These are phyloP conservation scores for Ogataea pilisensis DNA, from an alignment of 805 yeast genomes.

Conservation along the genomic window DNA sequence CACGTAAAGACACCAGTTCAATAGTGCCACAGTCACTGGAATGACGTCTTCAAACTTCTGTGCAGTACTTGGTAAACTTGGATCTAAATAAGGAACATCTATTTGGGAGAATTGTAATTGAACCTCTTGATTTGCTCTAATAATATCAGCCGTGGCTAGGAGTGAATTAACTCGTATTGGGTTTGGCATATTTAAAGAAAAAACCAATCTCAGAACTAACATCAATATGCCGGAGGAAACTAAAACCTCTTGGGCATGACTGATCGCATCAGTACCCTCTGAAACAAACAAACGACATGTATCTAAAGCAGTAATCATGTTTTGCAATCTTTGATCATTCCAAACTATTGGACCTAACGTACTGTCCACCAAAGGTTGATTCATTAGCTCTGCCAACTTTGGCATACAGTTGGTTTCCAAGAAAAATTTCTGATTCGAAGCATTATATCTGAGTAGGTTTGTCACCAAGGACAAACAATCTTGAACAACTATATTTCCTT, in stretches of 20 bases:
- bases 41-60: slow-evolving; percentile 36
- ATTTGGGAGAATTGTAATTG: slow-evolving; percentile 73
- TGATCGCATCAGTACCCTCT: slow-evolving; percentile 66
- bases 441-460: slow-evolving; percentile 72
- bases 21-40: slow-evolving; percentile 69
- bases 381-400: slow-evolving; percentile 55
- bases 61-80: slow-evolving; percentile 35
- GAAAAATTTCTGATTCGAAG: slow-evolving; percentile 85
- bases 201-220: slow-evolving; percentile 64
- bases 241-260: slow-evolving; percentile 56
- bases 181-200: slow-evolving; percentile 61
- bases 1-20: slow-evolving; percentile 77
- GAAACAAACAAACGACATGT: slow-evolving; percentile 68
- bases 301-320: slow-evolving; percentile 63
- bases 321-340: slow-evolving; percentile 72
- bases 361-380: slow-evolving; percentile 51
- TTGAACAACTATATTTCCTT: slow-evolving; percentile 86
- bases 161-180: slow-evolving; percentile 65
- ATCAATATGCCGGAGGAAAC: slow-evolving; percentile 60
- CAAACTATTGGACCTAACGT: slow-evolving; percentile 50
- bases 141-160: slow-evolving; percentile 71
- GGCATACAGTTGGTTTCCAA: slow-evolving; percentile 79
- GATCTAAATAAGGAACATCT: slow-evolving; percentile 91
- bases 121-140: slow-evolving; percentile 58
- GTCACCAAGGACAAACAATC: slow-evolving; percentile 78